These are phyloP conservation scores for Neonectria punicea DNA, from an alignment of 2,329 filamentous ascomycete species.

Conservation along the genomic window DNA sequence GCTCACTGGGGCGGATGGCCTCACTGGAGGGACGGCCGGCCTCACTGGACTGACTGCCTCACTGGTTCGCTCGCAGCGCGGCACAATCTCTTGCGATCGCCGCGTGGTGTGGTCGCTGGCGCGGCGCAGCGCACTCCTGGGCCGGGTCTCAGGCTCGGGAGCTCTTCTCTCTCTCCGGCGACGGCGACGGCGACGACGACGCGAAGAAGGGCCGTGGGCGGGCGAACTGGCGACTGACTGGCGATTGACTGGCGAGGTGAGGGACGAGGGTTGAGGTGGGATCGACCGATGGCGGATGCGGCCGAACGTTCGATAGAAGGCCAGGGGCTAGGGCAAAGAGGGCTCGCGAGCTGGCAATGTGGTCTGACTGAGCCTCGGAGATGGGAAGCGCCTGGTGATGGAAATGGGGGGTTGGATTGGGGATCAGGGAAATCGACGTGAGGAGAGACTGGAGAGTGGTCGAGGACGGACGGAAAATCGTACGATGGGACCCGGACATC, in stretches of 20 bases:
- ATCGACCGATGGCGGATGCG: slow-evolving; percentile 45
- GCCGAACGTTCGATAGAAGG: slow-evolving; percentile 39
- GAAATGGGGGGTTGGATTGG: slow-evolving; percentile 29
- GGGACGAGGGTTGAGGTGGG: slow-evolving; percentile 17
- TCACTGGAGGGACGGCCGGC: not conserved
- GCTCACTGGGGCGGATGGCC: slow-evolving; percentile 1
- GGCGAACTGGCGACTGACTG: not conserved
- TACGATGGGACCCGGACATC: slow-evolving; percentile 46
- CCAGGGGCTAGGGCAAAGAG: slow-evolving; percentile 35
- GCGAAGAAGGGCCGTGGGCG: not conserved
- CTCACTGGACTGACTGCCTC: not conserved
- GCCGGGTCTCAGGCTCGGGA: slow-evolving; percentile 19
- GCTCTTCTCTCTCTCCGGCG: not conserved
- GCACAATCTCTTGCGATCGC: slow-evolving; percentile 8
- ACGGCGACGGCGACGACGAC: not conserved
- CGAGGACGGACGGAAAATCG: slow-evolving; percentile 42
- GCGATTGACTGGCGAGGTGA: slow-evolving; percentile 8
- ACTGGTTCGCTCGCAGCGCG: too few species aligned
- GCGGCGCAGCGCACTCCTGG: slow-evolving; percentile 14
- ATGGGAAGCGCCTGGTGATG: slow-evolving; percentile 34
- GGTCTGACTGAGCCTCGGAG: slow-evolving; percentile 39
- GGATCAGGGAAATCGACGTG: slow-evolving; percentile 43
- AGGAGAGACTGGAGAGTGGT: slow-evolving; percentile 32
- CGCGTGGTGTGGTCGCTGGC: slow-evolving; percentile 16
- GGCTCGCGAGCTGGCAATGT: slow-evolving; percentile 35